These are phyloP conservation scores for Pythium aphanidermatum DNA, from an alignment of 352 stramenopile species.

Conservation along the genomic window DNA sequence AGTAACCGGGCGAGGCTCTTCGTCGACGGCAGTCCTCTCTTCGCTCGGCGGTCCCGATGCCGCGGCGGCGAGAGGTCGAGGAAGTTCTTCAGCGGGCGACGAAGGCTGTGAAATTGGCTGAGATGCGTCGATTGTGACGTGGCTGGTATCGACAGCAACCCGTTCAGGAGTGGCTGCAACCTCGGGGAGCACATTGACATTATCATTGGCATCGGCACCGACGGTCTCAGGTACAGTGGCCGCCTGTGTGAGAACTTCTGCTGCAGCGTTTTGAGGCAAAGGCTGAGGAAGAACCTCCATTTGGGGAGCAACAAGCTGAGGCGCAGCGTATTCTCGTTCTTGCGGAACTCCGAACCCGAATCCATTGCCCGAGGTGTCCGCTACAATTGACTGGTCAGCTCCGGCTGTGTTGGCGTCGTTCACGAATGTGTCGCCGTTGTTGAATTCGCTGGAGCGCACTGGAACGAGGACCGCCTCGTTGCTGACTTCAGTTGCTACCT, in stretches of 20 bases:
- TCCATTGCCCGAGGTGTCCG: conserved; percentile 4
- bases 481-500: no score
- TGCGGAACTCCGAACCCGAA: conserved; percentile 7
- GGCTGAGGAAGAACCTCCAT: conserved; percentile 10
- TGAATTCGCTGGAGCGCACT: neutral
- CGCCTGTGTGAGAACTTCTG: neutral
- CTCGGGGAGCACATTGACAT: no score
- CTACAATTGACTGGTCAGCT: neutral
- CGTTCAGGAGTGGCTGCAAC: no score
- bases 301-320: conserved; percentile 13
- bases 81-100: no score
- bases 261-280: conserved; percentile 10
- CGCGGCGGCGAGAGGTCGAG: neutral
- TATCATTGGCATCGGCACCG: no score
- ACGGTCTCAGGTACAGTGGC: neutral
- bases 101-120: no score
- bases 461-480: neutral
- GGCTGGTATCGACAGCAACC: no score
- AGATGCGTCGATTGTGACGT: no score
- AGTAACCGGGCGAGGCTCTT: neutral
- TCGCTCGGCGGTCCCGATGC: neutral
- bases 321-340: conserved; percentile 12
- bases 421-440: conserved; percentile 7
- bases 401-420: conserved; percentile 11
- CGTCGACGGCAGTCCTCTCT: neutral